phyloP scores from a whole-genome alignment of 345 rosid genomes.

The Aquilaria malaccensis region DNA sequence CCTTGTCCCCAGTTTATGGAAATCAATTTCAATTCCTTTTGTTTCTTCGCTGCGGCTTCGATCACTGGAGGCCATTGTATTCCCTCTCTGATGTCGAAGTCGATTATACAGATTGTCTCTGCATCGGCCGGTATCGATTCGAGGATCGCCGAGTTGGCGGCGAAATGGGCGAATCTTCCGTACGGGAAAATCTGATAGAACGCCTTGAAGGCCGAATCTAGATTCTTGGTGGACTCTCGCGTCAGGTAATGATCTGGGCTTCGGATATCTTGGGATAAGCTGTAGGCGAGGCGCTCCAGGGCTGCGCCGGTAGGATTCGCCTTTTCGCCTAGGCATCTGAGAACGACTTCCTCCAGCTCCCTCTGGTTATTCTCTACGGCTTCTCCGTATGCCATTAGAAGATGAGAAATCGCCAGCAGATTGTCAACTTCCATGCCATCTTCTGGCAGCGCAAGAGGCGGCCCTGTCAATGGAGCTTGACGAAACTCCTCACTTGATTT shows the following conservation, averaged over 20 bases:
- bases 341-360: conserved; percentile 20
- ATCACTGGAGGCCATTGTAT: conserved; percentile 47
- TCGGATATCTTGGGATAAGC: conserved; percentile 19
- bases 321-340: conserved; percentile 21
- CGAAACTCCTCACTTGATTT: too few species aligned
- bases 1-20: conserved; percentile 24
- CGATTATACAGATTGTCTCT: conserved; percentile 34
- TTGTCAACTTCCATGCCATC: conserved; percentile 20
- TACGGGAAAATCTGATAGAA: conserved; percentile 43
- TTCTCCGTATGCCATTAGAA: conserved; percentile 39
- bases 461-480: too few species aligned
- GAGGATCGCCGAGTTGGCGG: conserved; percentile 40
- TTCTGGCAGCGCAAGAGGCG: conserved; percentile 7
- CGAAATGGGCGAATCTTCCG: conserved; percentile 45
- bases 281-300: conserved; percentile 37
- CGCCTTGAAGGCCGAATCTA: conserved; percentile 27
- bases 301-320: conserved; percentile 32
- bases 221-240: conserved; percentile 33
- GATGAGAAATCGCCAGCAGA: conserved; percentile 21
- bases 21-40: conserved; percentile 24
- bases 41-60: conserved; percentile 23
- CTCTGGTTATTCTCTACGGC: conserved; percentile 27
- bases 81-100: conserved; percentile 43
- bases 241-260: conserved; percentile 21
- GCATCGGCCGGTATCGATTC: conserved; percentile 28